Conservation (phyloP, 306 rosid species). For the Carpinus fangiana region DNA sequence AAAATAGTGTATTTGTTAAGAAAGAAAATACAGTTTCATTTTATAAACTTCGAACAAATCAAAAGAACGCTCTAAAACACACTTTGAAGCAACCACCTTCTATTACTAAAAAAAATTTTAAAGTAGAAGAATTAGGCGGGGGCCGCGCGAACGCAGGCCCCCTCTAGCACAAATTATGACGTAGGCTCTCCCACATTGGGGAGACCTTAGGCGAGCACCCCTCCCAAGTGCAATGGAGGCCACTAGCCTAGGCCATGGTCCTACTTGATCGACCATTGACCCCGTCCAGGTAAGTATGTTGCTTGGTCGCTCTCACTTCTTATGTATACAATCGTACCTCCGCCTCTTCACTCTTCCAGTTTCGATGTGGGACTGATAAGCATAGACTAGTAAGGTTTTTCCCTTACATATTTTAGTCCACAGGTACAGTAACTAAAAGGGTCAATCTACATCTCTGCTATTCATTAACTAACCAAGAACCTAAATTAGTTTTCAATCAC, state of each 20-base stretch:
- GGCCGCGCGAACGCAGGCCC: slow-evolving; percentile 61
- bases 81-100: too few relatives aligned
- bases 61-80: too few relatives aligned
- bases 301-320: background rate
- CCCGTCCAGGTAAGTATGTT: slow-evolving; percentile 62
- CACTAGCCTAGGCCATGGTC: slow-evolving; percentile 45
- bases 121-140: background rate
- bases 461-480: too few relatives aligned
- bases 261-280: slow-evolving; percentile 50
- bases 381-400: background rate
- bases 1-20: too few relatives aligned
- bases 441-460: too few relatives aligned
- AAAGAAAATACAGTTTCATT: too few relatives aligned
- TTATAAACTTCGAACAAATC: too few relatives aligned
- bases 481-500: too few relatives aligned
- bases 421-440: too few relatives aligned
- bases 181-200: slow-evolving; percentile 39
- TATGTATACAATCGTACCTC: background rate
- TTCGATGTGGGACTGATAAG: background rate
- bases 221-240: slow-evolving; percentile 60
- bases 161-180: slow-evolving; percentile 52
- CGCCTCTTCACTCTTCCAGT: background rate
- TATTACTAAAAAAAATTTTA: too few relatives aligned
- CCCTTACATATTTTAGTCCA: background rate
- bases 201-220: slow-evolving; percentile 62